Evolutionary conservation across 164 flowering plant genomes (phyloP).

Genomic region (Buxus sempervirens): DNA sequence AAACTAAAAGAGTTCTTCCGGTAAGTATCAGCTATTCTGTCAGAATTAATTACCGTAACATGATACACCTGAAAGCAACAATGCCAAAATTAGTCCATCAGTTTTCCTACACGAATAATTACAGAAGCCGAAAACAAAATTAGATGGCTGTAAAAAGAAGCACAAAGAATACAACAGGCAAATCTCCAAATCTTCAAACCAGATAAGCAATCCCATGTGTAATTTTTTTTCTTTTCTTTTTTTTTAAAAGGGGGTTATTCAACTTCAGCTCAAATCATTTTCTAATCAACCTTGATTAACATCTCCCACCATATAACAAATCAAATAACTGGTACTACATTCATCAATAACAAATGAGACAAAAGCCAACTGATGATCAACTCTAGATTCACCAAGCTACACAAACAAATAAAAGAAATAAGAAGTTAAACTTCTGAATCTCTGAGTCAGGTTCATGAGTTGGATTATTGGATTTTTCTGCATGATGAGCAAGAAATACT

Average conservation of each 20-base stretch:
- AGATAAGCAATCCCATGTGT: too few species aligned
- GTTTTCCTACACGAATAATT: neutral
- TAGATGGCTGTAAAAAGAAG: neutral
- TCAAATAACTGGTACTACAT: neutral
- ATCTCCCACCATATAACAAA: neutral
- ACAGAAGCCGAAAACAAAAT: neutral
- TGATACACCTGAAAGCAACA: slow-evolving; percentile 17
- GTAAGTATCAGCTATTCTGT: slow-evolving; percentile 14
- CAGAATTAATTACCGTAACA: slow-evolving; percentile 8
- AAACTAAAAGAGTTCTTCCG: neutral
- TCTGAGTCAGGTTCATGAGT: too few species aligned
- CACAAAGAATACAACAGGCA: neutral
- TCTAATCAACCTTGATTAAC: neutral
- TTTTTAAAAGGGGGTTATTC: neutral
- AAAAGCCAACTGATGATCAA: neutral
- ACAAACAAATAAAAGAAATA: too few species aligned
- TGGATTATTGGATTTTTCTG: too few species aligned
- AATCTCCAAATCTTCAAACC: too few species aligned
- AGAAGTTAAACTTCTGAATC: too few species aligned
- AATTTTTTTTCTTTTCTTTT: too few species aligned
- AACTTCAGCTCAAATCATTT: neutral
- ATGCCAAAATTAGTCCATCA: neutral
- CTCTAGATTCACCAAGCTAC: too few species aligned
- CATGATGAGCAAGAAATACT: too few species aligned
- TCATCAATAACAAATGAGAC: neutral